Base-by-base conservation (phyloP, 73 alveolate species). In the Paramecium octaurelia region DNA sequence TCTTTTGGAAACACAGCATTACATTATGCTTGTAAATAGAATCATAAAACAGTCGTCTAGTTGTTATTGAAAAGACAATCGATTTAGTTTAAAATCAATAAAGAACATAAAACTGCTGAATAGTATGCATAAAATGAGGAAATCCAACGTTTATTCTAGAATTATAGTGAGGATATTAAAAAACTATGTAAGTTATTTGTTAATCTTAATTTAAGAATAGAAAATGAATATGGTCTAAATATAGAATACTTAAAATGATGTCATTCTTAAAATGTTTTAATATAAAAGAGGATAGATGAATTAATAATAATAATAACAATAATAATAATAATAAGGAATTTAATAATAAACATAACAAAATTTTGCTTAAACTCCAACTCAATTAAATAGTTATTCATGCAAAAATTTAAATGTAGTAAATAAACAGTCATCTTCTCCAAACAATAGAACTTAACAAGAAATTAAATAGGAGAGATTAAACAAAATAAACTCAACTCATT, bases 21-120 rank as follows among this genome's bases (percentile, higher is more conserved):
- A 27, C 84, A 64, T 64, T 64, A 64, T 64, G 84, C 48, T 27
- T 64, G 84, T 64, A 64, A 64, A 27, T 31, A 64, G 20, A 34
- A 34, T 43, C 91, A 80, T 27, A 80, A 46, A 48, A 20, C 23
- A 4, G 24, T 80, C 20, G 77, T 80, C 8, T 10, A 80, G 48
- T 31, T 80, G 12, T 46, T 80, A 80, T 48, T 80, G 7, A 80
- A 80, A 80, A 80, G 57, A 80, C 48, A 34, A 42, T 80, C 91
- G 1, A 11, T 80, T 2, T 48, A 80, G 23, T 80, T 80, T 24
- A 80, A 80, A 44, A 11, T 21, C 8, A 80, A 80, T 18, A 80
- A 80, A 24, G 91, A 80, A 38, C 50, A 27, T 21, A 40, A 42
- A 48, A 42, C 24, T n/a, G 91, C 91, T 11, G 91, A 80, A 24